These are phyloP conservation scores for Corchorus olitorius DNA, from an alignment of 345 rosid genomes.

Conservation along the genomic window DNA sequence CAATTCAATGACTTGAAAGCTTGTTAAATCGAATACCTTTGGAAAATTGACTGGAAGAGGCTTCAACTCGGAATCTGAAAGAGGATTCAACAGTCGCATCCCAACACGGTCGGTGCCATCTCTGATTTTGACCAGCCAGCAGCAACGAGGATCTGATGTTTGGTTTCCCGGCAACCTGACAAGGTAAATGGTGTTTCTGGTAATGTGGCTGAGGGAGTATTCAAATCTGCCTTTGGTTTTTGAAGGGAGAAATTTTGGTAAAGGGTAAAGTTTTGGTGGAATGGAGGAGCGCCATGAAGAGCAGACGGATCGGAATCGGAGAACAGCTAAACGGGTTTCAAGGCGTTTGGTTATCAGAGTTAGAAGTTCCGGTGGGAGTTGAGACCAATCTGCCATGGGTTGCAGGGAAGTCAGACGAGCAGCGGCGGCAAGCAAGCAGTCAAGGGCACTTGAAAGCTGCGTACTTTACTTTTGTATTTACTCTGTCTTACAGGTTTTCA, in stretches of 20 bases:
- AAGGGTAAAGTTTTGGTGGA: slow-evolving; percentile 9
- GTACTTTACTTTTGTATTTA: no score
- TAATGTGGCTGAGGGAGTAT: neutral
- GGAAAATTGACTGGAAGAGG: neutral
- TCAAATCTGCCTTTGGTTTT: neutral
- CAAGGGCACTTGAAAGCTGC: no score
- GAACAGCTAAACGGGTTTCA: slow-evolving; percentile 22
- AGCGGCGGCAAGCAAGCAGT: neutral
- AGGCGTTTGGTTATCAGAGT: slow-evolving; percentile 14
- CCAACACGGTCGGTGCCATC: neutral
- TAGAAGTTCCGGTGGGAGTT: slow-evolving; percentile 33
- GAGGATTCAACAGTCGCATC: neutral
- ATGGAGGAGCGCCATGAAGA: slow-evolving; percentile 31
- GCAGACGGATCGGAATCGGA: slow-evolving; percentile 40
- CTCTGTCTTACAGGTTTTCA: no score
- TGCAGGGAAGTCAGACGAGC: neutral
- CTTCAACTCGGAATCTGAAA: neutral
- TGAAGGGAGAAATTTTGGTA: slow-evolving; percentile 3
- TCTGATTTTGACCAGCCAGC: slow-evolving; percentile 13
- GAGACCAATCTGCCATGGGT: slow-evolving; percentile 30
- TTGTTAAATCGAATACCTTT: slow-evolving; percentile 3
- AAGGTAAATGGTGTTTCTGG: slow-evolving; percentile 21
- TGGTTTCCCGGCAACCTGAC: neutral
- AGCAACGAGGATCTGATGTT: neutral
- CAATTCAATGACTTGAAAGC: neutral